A percentile compares a stretch with the other conserved stretches of the same genome.
Evolutionary conservation across 1,284 basidiomycete genomes (phyloP).

Genomic region (Malassezia dermatis): DNA sequence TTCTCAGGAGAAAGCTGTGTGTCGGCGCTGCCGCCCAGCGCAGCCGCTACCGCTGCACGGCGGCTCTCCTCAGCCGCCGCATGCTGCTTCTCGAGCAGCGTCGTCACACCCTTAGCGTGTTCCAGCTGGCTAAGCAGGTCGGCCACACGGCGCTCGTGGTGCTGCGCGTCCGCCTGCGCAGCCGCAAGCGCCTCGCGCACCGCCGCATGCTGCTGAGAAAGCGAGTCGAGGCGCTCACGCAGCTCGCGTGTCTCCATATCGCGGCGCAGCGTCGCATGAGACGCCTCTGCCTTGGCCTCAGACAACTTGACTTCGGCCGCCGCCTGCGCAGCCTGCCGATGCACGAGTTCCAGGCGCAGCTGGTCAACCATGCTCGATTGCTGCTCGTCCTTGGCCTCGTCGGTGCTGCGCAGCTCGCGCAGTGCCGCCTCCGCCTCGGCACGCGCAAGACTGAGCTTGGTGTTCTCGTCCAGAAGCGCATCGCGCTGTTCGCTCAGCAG

Average conservation of each 20-base stretch:
- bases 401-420: conserved; percentile 51
- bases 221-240: conserved; percentile 63
- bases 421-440: conserved; percentile 5
- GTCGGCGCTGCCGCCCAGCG: conserved; percentile 6
- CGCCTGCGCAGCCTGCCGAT: conserved; percentile 53
- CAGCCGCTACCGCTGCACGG: conserved; percentile 39
- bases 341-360: conserved; percentile 64
- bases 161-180: conserved; percentile 68
- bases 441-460: conserved; percentile 1
- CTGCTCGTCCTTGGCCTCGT: conserved; percentile 67
- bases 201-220: conserved; percentile 60
- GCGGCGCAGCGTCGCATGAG: conserved; percentile 56
- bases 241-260: conserved; percentile 70
- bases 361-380: conserved; percentile 61
- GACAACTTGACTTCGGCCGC: conserved; percentile 51
- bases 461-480: conserved; percentile 7
- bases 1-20: conserved; percentile 57
- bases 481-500: conserved; percentile 12
- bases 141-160: conserved; percentile 65
- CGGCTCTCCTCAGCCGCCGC: conserved; percentile 12
- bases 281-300: conserved; percentile 35
- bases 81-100: conserved; percentile 60
- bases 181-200: conserved; percentile 63
- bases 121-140: conserved; percentile 63
- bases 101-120: conserved; percentile 68